Conservation (phyloP, 495 filamentous ascomycete genomes). For the Symbiotaphrina buchneri region DNA sequence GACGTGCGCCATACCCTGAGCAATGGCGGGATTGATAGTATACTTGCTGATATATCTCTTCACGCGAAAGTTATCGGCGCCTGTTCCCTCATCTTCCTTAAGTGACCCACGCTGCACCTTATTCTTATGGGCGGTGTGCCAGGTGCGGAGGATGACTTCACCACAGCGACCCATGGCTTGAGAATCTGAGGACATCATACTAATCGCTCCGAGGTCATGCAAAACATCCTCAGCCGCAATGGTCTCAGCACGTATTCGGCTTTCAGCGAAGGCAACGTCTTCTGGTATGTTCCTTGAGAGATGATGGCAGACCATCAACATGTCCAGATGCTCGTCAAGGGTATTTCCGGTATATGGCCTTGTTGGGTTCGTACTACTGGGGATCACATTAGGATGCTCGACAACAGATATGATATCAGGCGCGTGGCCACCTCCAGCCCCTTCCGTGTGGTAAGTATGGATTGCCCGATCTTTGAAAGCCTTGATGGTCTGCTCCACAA, state of each 20-base stretch:
- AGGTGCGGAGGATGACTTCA: constrained; percentile 84
- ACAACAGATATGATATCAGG: constrained; percentile 95
- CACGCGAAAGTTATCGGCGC: constrained; percentile 80
- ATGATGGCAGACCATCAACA: constrained; percentile 98
- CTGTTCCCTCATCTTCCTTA: constrained; percentile 56
- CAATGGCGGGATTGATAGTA: constrained; percentile 86
- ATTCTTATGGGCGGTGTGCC: constrained; percentile 98
- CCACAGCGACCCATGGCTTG: constrained; percentile 97
- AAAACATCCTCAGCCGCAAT: constrained; percentile 96
- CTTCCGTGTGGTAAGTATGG: constrained; percentile 97
- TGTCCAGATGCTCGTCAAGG: constrained; percentile 90
- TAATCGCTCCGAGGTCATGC: constrained; percentile 88
- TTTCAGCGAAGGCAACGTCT: constrained; percentile 91
- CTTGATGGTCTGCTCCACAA: constrained; percentile 77
- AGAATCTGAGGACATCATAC: constrained; percentile 94
- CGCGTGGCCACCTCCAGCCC: constrained; percentile 87
- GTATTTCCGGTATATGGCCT: constrained; percentile 85
- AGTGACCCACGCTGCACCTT: constrained; percentile 66
- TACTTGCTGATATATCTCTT: constrained; percentile 94
- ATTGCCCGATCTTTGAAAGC: constrained; percentile 82
- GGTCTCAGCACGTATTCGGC: constrained; percentile 83
- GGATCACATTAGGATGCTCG: constrained; percentile 78
- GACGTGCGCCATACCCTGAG: constrained; percentile 82
- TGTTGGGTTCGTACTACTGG: constrained; percentile 83
- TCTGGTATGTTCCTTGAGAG: constrained; percentile 80